phyloP scores from a whole-genome alignment of 306 rosid genomes.

The Herpetospermum pedunculosum region DNA sequence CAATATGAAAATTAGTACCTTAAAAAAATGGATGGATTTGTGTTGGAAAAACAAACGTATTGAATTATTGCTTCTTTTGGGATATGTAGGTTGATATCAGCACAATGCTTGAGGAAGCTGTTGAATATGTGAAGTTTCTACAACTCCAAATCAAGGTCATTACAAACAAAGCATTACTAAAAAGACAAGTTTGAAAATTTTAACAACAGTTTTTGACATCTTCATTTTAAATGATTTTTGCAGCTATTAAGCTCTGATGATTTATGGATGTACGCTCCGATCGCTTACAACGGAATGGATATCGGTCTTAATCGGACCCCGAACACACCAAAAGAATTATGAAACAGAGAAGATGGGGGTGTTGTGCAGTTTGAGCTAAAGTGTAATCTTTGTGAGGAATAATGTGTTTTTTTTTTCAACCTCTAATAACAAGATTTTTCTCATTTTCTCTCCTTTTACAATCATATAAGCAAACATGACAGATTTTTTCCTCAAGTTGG shows the following conservation, averaged over 20 bases:
- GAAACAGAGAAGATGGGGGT: background rate
- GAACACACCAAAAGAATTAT: constrained; percentile 24
- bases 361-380: background rate
- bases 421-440: background rate
- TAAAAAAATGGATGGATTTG: background rate
- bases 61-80: background rate
- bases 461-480: background rate
- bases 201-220: no score
- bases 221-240: constrained; percentile 8
- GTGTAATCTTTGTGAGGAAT: background rate
- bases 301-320: constrained; percentile 55
- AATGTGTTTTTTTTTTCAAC: background rate
- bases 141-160: constrained; percentile 87
- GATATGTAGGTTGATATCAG: constrained; percentile 79
- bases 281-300: constrained; percentile 85
- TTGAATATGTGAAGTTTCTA: constrained; percentile 73
- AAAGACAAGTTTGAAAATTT: background rate
- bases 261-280: constrained; percentile 90
- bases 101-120: constrained; percentile 99
- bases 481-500: background rate
- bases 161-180: background rate
- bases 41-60: background rate
- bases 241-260: constrained; percentile 87
- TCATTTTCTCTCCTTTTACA: background rate
- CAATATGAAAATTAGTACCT: background rate